Evolutionary conservation across 2,329 filamentous ascomycete genomes (phyloP), one percentile per base, ranked within the genome.

Genomic region (Aulographum hederae): DNA sequence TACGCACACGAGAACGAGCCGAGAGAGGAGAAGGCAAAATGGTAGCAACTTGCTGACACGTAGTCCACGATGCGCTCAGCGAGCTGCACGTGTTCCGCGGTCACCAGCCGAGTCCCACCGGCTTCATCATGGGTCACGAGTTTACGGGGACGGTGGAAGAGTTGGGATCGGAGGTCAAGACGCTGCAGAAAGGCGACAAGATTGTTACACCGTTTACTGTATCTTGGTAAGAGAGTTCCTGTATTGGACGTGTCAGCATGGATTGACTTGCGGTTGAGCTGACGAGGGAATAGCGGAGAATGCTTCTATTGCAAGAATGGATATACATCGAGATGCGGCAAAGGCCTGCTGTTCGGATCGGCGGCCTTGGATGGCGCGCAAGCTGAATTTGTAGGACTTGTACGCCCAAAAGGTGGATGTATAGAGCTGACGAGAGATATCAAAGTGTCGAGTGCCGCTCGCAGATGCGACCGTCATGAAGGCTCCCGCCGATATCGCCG

Each of bases 41-140:
- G 8, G 21, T 8, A 25, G 21, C 8, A 25, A 25, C 21, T 8
- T 25, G 8, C n/a, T n/a, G n/a, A 25, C 8, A n/a, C 8, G 8
- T 25, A 25, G 21, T 25, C 21, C 21, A 25, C 8, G 21, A 6
- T 13, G 11, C 12, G 12, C 14, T 13, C 39, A 85, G 78, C 46
- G 84, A 93, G 48, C 63, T 93, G 23, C 85, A 93, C 53, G 73
- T 81, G 33, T 93, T 75, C 56, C 77, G 84, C 28, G 85, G 85
- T 21, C 75, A 82, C 44, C 73, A 92, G 47, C 65, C 71, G 16
- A 76, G 73, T 5, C 61, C 54, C 1, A 69, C 76, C 0, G 67
- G 61, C 20, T 73, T 73, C 45, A 67, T 75, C 35, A 73, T 69
- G 77, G 79, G 82, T 36, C 85, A 93, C 50, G 85, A 93, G 47